Conservation (phyloP, 305 asterid species). For the Fraxinus sp. region DNA sequence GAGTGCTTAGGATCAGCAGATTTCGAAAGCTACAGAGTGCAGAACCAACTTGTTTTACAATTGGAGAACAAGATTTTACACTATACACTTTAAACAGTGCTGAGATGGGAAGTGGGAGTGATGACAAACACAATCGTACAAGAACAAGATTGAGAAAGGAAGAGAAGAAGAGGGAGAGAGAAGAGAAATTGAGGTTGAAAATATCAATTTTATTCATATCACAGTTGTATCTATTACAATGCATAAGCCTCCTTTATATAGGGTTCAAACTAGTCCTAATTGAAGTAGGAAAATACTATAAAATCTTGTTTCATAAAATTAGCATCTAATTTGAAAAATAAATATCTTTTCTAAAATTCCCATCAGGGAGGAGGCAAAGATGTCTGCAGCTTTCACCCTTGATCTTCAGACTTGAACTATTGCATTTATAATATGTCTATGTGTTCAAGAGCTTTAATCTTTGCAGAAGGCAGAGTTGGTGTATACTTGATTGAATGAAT, state of each 20-base stretch:
- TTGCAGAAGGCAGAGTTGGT: background rate
- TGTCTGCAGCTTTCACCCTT: background rate
- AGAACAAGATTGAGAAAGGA: background rate
- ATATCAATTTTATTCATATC: background rate
- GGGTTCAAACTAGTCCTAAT: background rate
- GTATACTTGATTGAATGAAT: background rate
- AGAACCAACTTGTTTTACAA: background rate
- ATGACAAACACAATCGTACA: background rate
- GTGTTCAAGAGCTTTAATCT: background rate
- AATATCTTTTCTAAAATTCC: background rate
- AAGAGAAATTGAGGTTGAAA: background rate
- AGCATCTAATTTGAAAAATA: background rate
- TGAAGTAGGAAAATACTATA: background rate
- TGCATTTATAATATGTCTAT: background rate
- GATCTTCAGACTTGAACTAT: background rate
- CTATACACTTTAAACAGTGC: background rate
- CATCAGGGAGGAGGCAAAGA: background rate
- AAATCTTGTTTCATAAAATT: background rate
- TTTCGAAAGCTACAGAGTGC: background rate
- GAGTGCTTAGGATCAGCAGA: background rate
- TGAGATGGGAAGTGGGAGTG: background rate
- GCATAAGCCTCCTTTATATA: background rate
- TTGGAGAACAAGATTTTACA: background rate
- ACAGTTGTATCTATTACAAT: background rate
- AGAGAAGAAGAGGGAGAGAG: background rate